phyloP scores from a whole-genome alignment of 2,329 filamentous ascomycete genomes.

The Trichoderma afroharzianum region DNA sequence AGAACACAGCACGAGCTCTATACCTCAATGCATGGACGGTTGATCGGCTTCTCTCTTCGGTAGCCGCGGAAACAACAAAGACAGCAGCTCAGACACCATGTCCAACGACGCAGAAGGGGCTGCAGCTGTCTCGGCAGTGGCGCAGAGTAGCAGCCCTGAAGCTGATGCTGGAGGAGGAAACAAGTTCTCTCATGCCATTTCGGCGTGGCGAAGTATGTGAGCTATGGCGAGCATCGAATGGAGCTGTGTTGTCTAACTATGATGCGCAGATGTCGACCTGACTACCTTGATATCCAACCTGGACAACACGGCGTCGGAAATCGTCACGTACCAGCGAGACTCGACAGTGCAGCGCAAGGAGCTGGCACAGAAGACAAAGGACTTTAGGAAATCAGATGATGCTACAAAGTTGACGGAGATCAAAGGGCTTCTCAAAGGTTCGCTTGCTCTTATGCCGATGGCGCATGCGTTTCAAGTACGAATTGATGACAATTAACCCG shows the following conservation, averaged over 20 bases:
- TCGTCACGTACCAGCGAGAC: conserved; percentile 88
- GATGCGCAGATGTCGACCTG: conserved; percentile 72
- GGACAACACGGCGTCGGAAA: conserved; percentile 91
- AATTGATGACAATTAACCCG: background rate
- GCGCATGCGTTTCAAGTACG: background rate
- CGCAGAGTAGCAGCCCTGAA: conserved; percentile 18
- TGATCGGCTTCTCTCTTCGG: background rate
- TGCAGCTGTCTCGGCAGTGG: conserved; percentile 7
- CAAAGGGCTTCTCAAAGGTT: conserved; percentile 84
- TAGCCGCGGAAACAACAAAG: background rate
- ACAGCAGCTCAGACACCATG: conserved; percentile 25
- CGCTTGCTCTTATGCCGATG: background rate
- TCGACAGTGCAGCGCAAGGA: conserved; percentile 96
- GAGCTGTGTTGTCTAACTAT: conserved; percentile 20
- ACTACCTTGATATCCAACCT: conserved; percentile 78
- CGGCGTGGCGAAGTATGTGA: conserved; percentile 82
- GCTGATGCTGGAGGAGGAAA: conserved; percentile 64
- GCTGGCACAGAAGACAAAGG: conserved; percentile 97
- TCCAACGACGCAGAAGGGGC: conserved; percentile 32
- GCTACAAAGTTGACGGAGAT: conserved; percentile 79
- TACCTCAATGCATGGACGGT: background rate
- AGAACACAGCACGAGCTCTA: background rate
- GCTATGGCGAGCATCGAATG: background rate
- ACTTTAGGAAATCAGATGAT: conserved; percentile 93
- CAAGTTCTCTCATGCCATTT: conserved; percentile 95